These are phyloP conservation scores for Boechera retrofracta DNA, from an alignment of 345 rosid species.

Conservation along the genomic window DNA sequence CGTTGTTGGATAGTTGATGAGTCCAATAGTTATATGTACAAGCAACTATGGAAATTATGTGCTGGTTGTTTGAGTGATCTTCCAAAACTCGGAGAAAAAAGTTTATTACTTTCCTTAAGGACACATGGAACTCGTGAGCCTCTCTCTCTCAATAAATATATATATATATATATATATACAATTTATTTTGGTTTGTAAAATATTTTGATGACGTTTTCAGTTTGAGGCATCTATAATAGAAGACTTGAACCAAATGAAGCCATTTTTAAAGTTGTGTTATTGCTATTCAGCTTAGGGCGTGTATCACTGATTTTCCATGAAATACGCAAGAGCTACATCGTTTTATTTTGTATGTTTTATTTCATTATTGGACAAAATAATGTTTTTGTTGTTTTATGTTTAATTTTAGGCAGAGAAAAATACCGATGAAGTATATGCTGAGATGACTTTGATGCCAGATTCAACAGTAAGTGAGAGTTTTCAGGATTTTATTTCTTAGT, in stretches of 20 bases:
- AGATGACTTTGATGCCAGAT: conserved; percentile 54
- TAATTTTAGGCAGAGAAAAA: conserved; percentile 54
- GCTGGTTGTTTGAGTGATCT: too few species aligned
- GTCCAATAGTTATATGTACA: too few species aligned
- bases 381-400: background rate
- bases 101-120: too few species aligned
- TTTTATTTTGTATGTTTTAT: too few species aligned
- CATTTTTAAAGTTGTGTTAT: conserved; percentile 59
- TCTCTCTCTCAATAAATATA: too few species aligned
- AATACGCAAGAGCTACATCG: background rate
- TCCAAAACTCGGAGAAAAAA: too few species aligned
- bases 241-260: conserved; percentile 48
- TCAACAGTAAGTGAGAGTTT: conserved; percentile 53
- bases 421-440: conserved; percentile 63
- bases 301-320: background rate
- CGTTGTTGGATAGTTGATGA: too few species aligned
- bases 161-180: too few species aligned
- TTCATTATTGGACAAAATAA: background rate
- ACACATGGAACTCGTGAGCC: too few species aligned
- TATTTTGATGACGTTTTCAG: conserved; percentile 31
- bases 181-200: too few species aligned
- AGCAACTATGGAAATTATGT: too few species aligned
- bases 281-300: conserved; percentile 54
- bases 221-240: conserved; percentile 45
- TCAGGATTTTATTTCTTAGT: conserved; percentile 43